Evolutionary conservation across 208 protist genomes (phyloP).

Genomic region (Entamoeba dispar): DNA sequence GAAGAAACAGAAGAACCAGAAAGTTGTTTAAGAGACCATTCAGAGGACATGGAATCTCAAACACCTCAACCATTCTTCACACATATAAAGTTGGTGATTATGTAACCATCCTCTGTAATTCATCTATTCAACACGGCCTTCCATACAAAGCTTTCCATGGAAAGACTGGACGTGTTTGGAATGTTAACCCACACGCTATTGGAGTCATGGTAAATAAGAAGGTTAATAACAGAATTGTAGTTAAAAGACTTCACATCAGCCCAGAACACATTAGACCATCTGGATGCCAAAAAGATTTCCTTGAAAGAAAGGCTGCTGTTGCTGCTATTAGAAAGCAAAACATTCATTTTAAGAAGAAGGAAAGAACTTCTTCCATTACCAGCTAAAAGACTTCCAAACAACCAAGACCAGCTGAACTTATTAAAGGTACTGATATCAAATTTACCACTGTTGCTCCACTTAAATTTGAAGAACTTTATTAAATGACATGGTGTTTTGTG

Average conservation of each 20-base stretch:
- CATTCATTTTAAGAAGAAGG: background rate
- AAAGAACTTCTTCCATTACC: background rate
- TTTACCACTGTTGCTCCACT: background rate
- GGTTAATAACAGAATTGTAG: constrained; percentile 76
- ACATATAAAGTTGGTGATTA: constrained; percentile 90
- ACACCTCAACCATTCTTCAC: constrained; percentile 73
- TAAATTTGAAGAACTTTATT: background rate
- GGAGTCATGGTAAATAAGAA: constrained; percentile 97
- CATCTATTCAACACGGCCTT: constrained; percentile 93
- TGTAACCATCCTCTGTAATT: constrained; percentile 89
- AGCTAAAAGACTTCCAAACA: background rate
- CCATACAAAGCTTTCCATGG: constrained; percentile 99
- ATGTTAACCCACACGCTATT: constrained; percentile 85
- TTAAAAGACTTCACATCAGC: constrained; percentile 96
- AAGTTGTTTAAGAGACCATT: constrained; percentile 83
- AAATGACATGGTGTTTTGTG: too few relatives aligned
- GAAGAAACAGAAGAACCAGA: constrained; percentile 80
- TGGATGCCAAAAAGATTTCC: constrained; percentile 51
- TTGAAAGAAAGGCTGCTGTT: constrained; percentile 34
- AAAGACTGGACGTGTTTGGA: constrained; percentile 94
- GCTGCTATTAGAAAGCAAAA: background rate
- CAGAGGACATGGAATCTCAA: constrained; percentile 63
- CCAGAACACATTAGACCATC: constrained; percentile 84
- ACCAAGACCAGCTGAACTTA: background rate
- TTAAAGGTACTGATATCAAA: background rate